Conservation (phyloP, 495 filamentous ascomycete species). For the Penicillium fimorum region DNA sequence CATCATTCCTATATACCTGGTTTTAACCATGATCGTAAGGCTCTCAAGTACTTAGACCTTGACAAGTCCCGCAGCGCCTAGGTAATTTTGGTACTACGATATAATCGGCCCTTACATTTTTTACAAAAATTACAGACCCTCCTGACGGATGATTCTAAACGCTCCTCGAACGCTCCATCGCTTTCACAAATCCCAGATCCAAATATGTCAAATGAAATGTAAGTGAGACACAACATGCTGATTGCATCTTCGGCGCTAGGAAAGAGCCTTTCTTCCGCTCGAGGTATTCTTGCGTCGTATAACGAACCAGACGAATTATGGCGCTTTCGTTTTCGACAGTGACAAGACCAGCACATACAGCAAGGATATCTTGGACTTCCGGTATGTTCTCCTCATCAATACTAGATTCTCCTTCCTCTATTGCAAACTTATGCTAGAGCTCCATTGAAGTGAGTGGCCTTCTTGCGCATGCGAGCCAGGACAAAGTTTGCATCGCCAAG, state of each 20-base stretch:
- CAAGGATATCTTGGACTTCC: slow-evolving; percentile 38
- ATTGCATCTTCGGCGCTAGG: not conserved
- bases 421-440: slow-evolving; percentile 48
- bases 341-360: slow-evolving; percentile 54
- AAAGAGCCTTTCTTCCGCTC: not conserved
- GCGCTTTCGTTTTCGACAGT: slow-evolving; percentile 45
- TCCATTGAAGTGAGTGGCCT: slow-evolving; percentile 40
- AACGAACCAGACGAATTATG: slow-evolving; percentile 54
- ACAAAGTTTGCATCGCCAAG: slow-evolving; percentile 37
- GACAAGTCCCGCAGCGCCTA: no score
- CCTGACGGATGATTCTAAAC: not conserved
- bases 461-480: slow-evolving; percentile 46
- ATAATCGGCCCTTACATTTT: no score
- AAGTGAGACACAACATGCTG: not conserved
- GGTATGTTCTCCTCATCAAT: slow-evolving; percentile 43
- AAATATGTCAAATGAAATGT: not conserved
- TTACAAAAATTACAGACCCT: no score
- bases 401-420: slow-evolving; percentile 23
- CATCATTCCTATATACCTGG: no score
- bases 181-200: not conserved
- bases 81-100: no score
- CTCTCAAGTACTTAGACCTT: no score
- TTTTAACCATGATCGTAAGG: no score
- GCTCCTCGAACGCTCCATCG: not conserved
- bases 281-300: slow-evolving; percentile 49